phyloP scores from a whole-genome alignment of 148 eudicot species.

The Chenopodium formosanum region DNA sequence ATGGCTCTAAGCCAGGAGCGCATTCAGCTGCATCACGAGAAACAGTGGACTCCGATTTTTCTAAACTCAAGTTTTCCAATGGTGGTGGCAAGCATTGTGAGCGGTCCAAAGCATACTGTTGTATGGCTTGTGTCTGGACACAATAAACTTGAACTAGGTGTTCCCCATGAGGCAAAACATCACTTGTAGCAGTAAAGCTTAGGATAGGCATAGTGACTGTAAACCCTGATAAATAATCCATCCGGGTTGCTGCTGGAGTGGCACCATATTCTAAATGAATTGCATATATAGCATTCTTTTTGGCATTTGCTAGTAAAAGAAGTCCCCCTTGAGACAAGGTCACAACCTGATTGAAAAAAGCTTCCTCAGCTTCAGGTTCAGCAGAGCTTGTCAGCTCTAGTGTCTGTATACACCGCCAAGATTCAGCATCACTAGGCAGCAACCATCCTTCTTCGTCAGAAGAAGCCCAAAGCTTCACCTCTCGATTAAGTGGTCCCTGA shows the following conservation, averaged over 20 bases:
- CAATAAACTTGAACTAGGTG: slow-evolving; percentile 88
- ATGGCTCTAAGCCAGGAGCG: slow-evolving; percentile 40
- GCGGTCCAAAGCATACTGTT: slow-evolving; percentile 93
- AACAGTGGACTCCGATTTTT: slow-evolving; percentile 60
- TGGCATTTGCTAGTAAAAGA: slow-evolving; percentile 91
- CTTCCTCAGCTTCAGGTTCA: slow-evolving; percentile 62
- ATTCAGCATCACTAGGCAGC: slow-evolving; percentile 94
- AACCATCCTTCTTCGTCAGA: slow-evolving; percentile 98
- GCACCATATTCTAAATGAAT: slow-evolving; percentile 88
- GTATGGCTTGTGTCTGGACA: slow-evolving; percentile 99
- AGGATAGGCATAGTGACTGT: slow-evolving; percentile 98
- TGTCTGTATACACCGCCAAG: slow-evolving; percentile 89
- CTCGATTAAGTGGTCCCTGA: slow-evolving; percentile 90
- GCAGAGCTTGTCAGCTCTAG: slow-evolving; percentile 77
- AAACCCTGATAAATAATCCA: slow-evolving; percentile 96
- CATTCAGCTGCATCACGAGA: slow-evolving; percentile 58
- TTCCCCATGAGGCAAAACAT: slow-evolving; percentile 67
- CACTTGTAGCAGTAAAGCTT: slow-evolving; percentile 95
- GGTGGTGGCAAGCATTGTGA: slow-evolving; percentile 93
- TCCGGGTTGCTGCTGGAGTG: slow-evolving; percentile 69
- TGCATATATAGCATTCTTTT: slow-evolving; percentile 94
- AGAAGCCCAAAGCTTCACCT: slow-evolving; percentile 86
- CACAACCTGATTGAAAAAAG: slow-evolving; percentile 90
- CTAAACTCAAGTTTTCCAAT: slow-evolving; percentile 49
- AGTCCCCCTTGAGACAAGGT: slow-evolving; percentile 85